Evolutionary conservation across 345 rosid species (phyloP), one percentile per base, ranked within the genome.

Genomic region (Raphanus raphanistrum): DNA sequence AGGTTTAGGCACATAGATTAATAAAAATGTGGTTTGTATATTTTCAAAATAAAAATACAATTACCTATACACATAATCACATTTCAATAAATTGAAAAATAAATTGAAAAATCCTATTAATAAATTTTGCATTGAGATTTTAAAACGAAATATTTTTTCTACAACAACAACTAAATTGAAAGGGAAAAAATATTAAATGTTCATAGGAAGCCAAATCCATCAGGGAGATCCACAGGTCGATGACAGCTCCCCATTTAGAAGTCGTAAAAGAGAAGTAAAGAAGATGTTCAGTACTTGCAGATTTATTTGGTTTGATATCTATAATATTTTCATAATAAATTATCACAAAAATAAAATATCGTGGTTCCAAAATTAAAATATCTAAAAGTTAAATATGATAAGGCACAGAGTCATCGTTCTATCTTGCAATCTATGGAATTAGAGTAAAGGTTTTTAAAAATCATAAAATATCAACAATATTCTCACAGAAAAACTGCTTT

Each of bases 231-330:
- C 65, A 62, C 78, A 62, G 52, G 82, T 73, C 41, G 74, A 79
- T 79, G 82, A 79, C 78, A 79, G 82, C 78, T 73, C 82, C 71
- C 78, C 74, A 68, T 68, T 68, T 68, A 68, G 60, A 73, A 73
- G 93, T 86, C 97, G 94, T 90, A 84, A 75, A 85, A 82, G 86
- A 84, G 86, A 91, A 94, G 97, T 72, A 86, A 93, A 90, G 96
- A 83, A 57, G 87, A 85, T 72, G 83, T 70, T 66, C 83, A 79
- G 84, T 82, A 61, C 84, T 84, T 75, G 64, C 83, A 85, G 71
- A 63, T 73, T 81, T 80, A 72, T 80, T 82, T 82, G 16, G 28
- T 45, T 73, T 33, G 27, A 45, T 67, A 67, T 16, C 10, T 35
- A 64, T 70, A 1, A 32, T 38, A 29, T 67, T 60, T 27, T 33